These are phyloP conservation scores for Avena atlantica DNA, from an alignment of 176 grass and related monocot genomes.

Conservation along the genomic window DNA sequence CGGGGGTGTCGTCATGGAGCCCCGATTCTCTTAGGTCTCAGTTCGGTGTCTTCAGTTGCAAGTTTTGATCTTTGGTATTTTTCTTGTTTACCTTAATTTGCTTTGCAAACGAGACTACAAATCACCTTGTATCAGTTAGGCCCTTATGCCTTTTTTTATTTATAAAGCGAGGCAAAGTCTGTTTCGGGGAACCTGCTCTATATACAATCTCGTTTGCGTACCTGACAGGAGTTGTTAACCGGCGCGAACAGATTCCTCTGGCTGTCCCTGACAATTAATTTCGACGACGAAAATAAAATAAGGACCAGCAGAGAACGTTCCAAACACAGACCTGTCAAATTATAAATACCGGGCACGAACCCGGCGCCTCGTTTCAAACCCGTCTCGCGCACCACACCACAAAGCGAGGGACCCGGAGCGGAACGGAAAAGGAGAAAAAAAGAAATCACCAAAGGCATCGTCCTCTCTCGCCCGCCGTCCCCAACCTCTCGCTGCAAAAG, in stretches of 20 bases:
- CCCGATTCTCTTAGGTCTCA: too few species aligned
- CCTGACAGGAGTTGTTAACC: neutral
- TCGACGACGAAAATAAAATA: neutral
- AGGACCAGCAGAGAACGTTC: slow-evolving; percentile 11
- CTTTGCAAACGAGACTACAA: too few species aligned
- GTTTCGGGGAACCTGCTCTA: too few species aligned
- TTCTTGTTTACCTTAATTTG: too few species aligned
- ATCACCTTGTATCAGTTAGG: too few species aligned
- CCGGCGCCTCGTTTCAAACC: neutral
- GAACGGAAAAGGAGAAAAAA: neutral
- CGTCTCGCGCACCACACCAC: slow-evolving; percentile 32
- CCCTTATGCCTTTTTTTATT: too few species aligned
- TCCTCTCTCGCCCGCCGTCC: slow-evolving; percentile 29
- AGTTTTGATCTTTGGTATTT: too few species aligned
- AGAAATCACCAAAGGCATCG: neutral
- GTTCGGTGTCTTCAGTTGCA: too few species aligned
- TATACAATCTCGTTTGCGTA: neutral
- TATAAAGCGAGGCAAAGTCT: too few species aligned
- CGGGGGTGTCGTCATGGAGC: too few species aligned
- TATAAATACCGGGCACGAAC: slow-evolving; percentile 36
- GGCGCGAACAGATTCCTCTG: neutral
- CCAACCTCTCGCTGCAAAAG: slow-evolving; percentile 44
- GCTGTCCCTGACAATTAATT: neutral
- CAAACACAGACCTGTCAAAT: neutral
- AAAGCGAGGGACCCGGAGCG: slow-evolving; percentile 28